Conservation (phyloP, 2,329 filamentous ascomycete genomes). For the Xylaria sp. region DNA sequence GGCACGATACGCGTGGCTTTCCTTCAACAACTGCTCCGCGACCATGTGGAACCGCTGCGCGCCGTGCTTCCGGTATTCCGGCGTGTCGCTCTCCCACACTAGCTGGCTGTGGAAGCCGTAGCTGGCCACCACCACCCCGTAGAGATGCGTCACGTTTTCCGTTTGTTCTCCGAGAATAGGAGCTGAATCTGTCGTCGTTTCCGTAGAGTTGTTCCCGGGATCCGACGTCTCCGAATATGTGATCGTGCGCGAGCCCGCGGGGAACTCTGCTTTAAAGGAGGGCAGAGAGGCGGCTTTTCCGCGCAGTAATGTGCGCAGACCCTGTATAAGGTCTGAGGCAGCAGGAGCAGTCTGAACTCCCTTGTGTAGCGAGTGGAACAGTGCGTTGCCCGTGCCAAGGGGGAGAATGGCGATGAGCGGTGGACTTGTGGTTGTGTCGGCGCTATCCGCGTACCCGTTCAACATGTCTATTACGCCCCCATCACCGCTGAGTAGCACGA, state of each 20-base stretch:
- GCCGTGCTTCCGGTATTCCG: conserved; percentile 81
- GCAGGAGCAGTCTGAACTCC: conserved; percentile 59
- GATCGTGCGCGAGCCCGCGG: conserved; percentile 64
- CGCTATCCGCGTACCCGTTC: conserved; percentile 63
- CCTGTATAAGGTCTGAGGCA: conserved; percentile 59
- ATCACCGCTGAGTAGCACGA: conserved; percentile 87
- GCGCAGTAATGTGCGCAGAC: conserved; percentile 68
- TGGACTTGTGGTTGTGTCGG: conserved; percentile 23
- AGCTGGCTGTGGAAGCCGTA: conserved; percentile 91
- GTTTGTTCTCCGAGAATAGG: conserved; percentile 47
- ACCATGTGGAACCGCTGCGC: conserved; percentile 85
- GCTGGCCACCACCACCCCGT: conserved; percentile 86
- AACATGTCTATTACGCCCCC: conserved; percentile 86
- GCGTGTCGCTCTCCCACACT: conserved; percentile 90
- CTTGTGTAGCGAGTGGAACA: conserved; percentile 72
- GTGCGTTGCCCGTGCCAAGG: conserved; percentile 73
- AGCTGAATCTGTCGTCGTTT: not conserved
- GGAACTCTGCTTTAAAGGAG: conserved; percentile 71
- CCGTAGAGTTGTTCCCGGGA: not conserved
- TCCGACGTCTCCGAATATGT: conserved; percentile 48
- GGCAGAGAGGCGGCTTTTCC: conserved; percentile 68
- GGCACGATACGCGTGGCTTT: conserved; percentile 63
- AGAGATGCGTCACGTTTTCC: conserved; percentile 57
- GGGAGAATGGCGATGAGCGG: conserved; percentile 67
- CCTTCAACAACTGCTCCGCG: conserved; percentile 76